Percentiles rank a stretch among this genome's conserved stretches.
Conservation (phyloP, 2,329 filamentous ascomycete species). For the Colletotrichum caudatum region DNA sequence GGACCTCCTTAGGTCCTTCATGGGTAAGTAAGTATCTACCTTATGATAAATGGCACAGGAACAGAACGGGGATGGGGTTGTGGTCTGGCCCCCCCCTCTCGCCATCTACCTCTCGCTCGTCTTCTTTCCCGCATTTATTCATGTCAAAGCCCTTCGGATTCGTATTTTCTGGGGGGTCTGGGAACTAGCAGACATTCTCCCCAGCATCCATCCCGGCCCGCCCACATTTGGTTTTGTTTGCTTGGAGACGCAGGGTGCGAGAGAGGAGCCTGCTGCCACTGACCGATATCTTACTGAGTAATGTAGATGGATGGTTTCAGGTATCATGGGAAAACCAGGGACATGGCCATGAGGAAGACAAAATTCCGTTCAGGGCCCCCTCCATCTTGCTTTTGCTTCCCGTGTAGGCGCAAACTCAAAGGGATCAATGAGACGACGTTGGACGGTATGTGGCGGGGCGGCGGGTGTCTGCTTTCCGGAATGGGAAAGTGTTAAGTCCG, state of each 20-base stretch:
- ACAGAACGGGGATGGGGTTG: background rate
- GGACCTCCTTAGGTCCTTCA: background rate
- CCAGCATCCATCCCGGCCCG: background rate
- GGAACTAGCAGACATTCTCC: background rate
- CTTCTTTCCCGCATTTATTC: background rate
- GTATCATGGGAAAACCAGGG: background rate
- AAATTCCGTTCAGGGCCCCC: background rate
- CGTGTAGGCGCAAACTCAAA: background rate
- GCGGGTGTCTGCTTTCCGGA: background rate
- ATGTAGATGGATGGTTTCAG: background rate
- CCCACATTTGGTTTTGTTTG: background rate
- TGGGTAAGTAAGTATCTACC: background rate
- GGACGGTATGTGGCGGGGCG: background rate
- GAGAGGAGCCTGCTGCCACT: background rate
- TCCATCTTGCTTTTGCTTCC: background rate
- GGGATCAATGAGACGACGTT: constrained; percentile 10
- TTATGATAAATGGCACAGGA: background rate
- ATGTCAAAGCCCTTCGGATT: background rate
- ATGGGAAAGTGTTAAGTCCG: constrained; percentile 9
- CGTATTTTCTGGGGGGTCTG: background rate
- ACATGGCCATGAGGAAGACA: background rate
- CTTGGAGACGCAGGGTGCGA: too few species aligned
- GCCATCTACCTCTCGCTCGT: background rate
- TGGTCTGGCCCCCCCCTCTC: background rate
- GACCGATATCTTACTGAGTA: background rate